These are phyloP conservation scores for Aspergillus biplanus DNA, from an alignment of 495 filamentous ascomycete species.

Conservation along the genomic window DNA sequence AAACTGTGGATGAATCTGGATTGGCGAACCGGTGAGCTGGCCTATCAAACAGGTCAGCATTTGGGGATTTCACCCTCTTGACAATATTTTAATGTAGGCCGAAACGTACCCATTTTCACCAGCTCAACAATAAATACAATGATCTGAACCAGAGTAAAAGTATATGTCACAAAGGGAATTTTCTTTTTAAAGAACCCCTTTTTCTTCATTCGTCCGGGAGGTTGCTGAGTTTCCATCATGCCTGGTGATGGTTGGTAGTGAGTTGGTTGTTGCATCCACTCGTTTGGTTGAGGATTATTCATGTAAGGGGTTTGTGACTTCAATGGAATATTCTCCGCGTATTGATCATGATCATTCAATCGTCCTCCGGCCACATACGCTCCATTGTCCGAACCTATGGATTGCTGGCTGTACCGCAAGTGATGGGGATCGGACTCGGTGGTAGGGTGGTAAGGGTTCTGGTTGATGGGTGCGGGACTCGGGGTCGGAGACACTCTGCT, in stretches of 20 bases:
- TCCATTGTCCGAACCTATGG: conserved; percentile 41
- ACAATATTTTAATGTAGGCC: not conserved
- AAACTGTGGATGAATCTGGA: conserved; percentile 82
- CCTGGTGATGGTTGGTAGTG: conserved; percentile 43
- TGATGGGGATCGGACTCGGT: conserved; percentile 39
- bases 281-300: conserved; percentile 31
- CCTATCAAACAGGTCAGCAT: conserved; percentile 27
- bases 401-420: conserved; percentile 46
- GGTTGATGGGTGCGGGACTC: conserved; percentile 34
- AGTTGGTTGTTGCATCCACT: conserved; percentile 50
- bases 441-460: conserved; percentile 31
- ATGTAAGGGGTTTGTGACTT: conserved; percentile 40
- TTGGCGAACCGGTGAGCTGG: conserved; percentile 63
- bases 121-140: conserved; percentile 91
- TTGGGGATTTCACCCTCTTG: conserved; percentile 5
- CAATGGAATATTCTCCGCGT: conserved; percentile 57
- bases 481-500: conserved; percentile 30
- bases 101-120: conserved; percentile 71
- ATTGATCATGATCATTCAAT: conserved; percentile 44
- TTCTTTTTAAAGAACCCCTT: conserved; percentile 59
- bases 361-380: conserved; percentile 38
- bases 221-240: conserved; percentile 27
- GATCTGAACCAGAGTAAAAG: conserved; percentile 76
- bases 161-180: conserved; percentile 82
- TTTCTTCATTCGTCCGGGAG: conserved; percentile 32